Evolutionary conservation across 139 green algal genomes (phyloP).

Genomic region (Ulvella scutata): DNA sequence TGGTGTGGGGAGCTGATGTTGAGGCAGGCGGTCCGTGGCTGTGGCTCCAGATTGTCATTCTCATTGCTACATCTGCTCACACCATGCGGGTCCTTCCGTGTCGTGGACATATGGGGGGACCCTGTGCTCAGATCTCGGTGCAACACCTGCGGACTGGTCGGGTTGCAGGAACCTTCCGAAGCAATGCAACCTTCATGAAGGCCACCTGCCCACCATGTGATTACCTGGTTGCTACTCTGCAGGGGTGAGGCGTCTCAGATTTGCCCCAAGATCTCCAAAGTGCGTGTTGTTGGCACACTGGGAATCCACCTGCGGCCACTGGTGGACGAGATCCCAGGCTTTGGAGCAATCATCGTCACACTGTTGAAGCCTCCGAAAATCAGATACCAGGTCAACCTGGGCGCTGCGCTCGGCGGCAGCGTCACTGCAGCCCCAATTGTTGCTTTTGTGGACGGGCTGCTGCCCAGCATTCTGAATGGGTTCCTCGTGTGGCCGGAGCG

Average conservation of each 20-base stretch:
- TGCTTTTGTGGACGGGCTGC: conserved; percentile 27
- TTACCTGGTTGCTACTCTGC: too few relatives aligned
- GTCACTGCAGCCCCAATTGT: conserved; percentile 15
- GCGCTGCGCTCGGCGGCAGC: conserved; percentile 18
- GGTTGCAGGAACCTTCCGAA: too few relatives aligned
- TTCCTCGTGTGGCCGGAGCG: conserved; percentile 31
- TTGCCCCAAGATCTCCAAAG: conserved; percentile 65
- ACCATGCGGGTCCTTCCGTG: too few relatives aligned
- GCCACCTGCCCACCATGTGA: too few relatives aligned
- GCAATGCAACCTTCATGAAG: too few relatives aligned
- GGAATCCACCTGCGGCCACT: conserved; percentile 43
- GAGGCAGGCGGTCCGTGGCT: too few relatives aligned
- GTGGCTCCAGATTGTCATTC: too few relatives aligned
- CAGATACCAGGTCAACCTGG: conserved; percentile 39
- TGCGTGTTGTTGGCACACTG: conserved; percentile 45
- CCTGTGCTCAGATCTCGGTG: too few relatives aligned
- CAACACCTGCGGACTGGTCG: too few relatives aligned
- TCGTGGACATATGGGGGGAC: too few relatives aligned
- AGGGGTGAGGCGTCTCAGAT: conserved; percentile 45
- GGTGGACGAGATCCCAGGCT: conserved; percentile 54
- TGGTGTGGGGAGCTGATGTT: too few relatives aligned
- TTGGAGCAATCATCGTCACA: conserved; percentile 40
- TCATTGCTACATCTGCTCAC: too few relatives aligned
- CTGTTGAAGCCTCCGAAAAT: conserved; percentile 22
- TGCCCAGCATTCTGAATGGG: conserved; percentile 18